These are phyloP conservation scores for Amesomyces nigricolor DNA, from an alignment of 2,329 filamentous ascomycete species.

Conservation along the genomic window DNA sequence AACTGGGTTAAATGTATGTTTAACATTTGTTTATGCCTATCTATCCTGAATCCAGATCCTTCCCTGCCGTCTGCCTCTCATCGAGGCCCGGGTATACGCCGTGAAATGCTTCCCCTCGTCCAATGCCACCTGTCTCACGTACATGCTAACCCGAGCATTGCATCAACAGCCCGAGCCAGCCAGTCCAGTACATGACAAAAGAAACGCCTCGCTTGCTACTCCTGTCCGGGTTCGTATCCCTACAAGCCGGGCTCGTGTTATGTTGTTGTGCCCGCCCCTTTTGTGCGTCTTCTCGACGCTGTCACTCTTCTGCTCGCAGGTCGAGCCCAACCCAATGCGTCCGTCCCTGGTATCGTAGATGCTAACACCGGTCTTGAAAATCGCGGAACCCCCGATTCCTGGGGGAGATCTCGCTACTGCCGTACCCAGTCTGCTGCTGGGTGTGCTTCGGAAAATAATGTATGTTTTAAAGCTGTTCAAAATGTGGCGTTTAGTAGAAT, in stretches of 20 bases:
- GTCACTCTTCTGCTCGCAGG: background rate
- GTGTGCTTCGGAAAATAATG: background rate
- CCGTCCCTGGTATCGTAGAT: background rate
- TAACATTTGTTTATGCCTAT: slow-evolving; percentile 3
- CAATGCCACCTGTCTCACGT: background rate
- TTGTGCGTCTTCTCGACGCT: background rate
- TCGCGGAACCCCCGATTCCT: background rate
- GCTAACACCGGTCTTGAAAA: background rate
- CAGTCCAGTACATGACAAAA: background rate
- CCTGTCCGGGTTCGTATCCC: background rate
- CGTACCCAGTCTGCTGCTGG: background rate
- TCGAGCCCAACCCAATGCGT: background rate
- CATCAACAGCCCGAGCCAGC: background rate
- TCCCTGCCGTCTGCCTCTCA: background rate
- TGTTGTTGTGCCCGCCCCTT: background rate
- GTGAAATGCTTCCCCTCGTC: background rate
- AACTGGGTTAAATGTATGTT: background rate
- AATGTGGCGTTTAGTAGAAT: slow-evolving; percentile 38
- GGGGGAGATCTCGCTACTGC: background rate
- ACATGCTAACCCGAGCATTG: background rate
- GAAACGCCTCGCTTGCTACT: background rate
- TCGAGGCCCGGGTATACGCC: background rate
- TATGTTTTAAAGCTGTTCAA: background rate
- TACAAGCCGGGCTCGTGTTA: background rate
- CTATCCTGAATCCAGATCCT: background rate